Evolutionary conservation across 306 rosid genomes (phyloP).

Genomic region (Argentina anserina): DNA sequence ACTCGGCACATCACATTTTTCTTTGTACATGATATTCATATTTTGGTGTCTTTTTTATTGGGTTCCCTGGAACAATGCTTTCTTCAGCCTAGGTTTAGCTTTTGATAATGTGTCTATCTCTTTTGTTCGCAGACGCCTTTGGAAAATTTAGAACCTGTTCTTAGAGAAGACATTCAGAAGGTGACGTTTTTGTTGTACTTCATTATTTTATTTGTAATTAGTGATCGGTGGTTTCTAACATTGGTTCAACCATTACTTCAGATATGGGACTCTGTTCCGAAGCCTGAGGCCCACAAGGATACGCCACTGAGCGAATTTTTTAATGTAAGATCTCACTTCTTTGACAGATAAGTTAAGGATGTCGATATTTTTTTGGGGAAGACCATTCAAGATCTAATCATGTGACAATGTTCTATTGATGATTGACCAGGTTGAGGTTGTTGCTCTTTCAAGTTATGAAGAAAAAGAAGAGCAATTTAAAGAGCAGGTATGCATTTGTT

Average conservation of each 20-base stretch:
- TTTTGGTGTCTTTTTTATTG: conserved; percentile 9
- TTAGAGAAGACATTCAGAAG: conserved; percentile 98
- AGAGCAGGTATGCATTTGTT: conserved; percentile 68
- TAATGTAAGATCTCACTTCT: conserved; percentile 46
- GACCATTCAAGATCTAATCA: neutral
- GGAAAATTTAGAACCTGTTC: conserved; percentile 95
- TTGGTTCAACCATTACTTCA: conserved; percentile 25
- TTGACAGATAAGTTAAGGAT: conserved; percentile 2
- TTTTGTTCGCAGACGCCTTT: conserved; percentile 71
- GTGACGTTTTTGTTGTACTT: conserved; percentile 29
- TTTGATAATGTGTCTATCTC: conserved; percentile 25
- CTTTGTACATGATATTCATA: conserved; percentile 5
- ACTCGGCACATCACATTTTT: neutral
- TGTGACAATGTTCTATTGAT: conserved; percentile 25
- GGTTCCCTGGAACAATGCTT: conserved; percentile 1
- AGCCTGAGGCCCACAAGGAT: conserved; percentile 81
- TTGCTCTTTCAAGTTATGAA: conserved; percentile 94
- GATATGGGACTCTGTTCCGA: conserved; percentile 99
- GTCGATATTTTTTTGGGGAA: neutral
- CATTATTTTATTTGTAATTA: conserved; percentile 6
- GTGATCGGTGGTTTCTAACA: conserved; percentile 11
- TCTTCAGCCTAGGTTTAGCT: conserved; percentile 8
- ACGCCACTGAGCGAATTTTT: conserved; percentile 97
- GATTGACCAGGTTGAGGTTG: conserved; percentile 82
- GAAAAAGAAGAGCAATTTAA: conserved; percentile 94